Percentiles rank a stretch among this genome's conserved stretches.
These are phyloP conservation scores for Barnettozyma sucrosica DNA, from an alignment of 805 yeast genomes.

Conservation along the genomic window DNA sequence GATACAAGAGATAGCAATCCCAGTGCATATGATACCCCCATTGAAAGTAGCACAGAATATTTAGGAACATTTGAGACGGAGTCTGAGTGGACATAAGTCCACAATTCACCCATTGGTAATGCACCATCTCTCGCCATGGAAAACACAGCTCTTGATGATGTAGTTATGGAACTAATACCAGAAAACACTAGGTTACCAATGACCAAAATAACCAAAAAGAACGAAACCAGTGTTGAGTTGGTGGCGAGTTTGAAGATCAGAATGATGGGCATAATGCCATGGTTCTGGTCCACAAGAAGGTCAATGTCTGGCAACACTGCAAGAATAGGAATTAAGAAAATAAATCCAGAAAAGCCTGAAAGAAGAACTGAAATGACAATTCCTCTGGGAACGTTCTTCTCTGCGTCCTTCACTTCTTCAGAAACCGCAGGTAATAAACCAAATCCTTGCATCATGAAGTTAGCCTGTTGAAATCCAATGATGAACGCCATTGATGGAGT, in stretches of 20 bases:
- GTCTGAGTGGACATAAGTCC: constrained; percentile 59
- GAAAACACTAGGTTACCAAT: constrained; percentile 70
- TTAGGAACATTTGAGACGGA: constrained; percentile 58
- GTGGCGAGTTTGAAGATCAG: constrained; percentile 68
- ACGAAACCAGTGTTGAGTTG: constrained; percentile 60
- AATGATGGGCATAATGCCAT: constrained; percentile 70
- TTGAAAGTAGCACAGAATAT: constrained; percentile 61
- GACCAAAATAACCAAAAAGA: constrained; percentile 59
- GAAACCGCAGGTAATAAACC: constrained; percentile 78
- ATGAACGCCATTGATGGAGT: constrained; percentile 64
- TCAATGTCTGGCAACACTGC: constrained; percentile 65
- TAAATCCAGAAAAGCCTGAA: constrained; percentile 62
- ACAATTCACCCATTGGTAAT: constrained; percentile 54
- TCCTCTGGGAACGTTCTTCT: constrained; percentile 68
- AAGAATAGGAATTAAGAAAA: constrained; percentile 66
- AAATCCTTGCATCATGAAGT: constrained; percentile 76
- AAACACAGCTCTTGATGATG: constrained; percentile 77
- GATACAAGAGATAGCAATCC: constrained; percentile 66
- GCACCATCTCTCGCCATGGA: constrained; percentile 84
- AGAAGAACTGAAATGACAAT: constrained; percentile 58
- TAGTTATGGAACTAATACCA: constrained; percentile 72
- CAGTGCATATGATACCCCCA: constrained; percentile 51
- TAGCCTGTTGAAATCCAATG: constrained; percentile 72
- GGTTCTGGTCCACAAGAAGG: constrained; percentile 45
- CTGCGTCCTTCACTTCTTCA: constrained; percentile 76